Percentiles rank a stretch among this genome's conserved stretches.
Evolutionary conservation across 2,329 filamentous ascomycete genomes (phyloP).

Genomic region (Xylariaceae sp.): DNA sequence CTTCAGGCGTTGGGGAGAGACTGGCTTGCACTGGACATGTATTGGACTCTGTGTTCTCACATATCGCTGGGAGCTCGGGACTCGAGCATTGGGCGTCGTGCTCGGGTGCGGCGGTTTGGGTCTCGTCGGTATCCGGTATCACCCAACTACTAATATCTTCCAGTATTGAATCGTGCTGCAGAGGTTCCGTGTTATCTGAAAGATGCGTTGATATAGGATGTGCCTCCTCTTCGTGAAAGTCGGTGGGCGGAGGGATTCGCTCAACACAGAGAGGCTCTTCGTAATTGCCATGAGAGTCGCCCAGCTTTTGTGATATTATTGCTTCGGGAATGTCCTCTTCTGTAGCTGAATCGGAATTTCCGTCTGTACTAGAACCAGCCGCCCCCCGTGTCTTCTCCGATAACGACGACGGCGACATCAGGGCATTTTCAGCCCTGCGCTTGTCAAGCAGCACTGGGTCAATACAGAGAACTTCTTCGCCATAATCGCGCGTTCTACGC

Average conservation of each 20-base stretch:
- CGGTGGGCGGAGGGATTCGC: not conserved
- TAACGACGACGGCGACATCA: not conserved
- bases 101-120: not conserved
- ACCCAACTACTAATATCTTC: constrained; percentile 1
- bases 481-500: not conserved
- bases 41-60: not conserved
- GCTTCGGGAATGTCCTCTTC: not conserved
- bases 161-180: not conserved
- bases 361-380: not conserved
- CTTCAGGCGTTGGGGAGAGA: not conserved
- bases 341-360: not conserved
- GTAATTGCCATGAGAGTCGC: not conserved
- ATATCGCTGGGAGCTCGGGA: not conserved
- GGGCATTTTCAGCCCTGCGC: not conserved
- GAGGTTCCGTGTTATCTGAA: not conserved
- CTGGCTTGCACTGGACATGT: not conserved
- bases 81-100: not conserved
- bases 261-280: constrained; percentile 9
- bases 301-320: not conserved
- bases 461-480: constrained; percentile 1
- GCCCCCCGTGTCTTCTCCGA: not conserved
- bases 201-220: not conserved
- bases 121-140: not conserved
- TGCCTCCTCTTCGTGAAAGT: constrained; percentile 1
- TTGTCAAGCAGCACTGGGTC: not conserved